Base-by-base conservation (phyloP, 202 grass and related monocot genomes). In the Cymbopogon flexuosus region DNA sequence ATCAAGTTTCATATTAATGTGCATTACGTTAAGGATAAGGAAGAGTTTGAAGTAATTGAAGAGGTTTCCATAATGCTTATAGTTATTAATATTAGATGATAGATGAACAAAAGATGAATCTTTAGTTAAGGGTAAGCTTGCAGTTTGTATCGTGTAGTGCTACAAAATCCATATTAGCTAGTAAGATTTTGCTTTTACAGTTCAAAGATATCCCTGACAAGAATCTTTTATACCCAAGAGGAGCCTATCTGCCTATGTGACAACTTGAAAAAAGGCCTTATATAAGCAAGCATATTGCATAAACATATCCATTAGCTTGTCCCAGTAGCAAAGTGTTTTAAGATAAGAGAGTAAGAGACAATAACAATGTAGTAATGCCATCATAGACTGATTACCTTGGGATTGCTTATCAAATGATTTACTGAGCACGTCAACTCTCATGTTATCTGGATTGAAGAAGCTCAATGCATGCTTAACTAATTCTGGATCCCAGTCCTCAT, bases 391-490 rank as follows among this genome's bases (percentile, higher is more conserved):
- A 29, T 65, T 94, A 98, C 92, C 95, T 94, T 88, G 67, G 60
- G 90, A 94, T 36, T 91, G 75, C 68, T 90, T 92, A 81, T 97
- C 89, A 83, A 97, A 97, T 71, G 89, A 92, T 88, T 82, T 98
- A 63, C 76, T 91, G 51, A 94, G 73, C 42, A 94, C 13, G 70
- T 94, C 95, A 77, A 94, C 80, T 81, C 95, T 94, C 95, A 98
- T 93, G 80, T 94, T 98, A 73, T 94, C 91, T 76, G 94, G 91
- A 58, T 93, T 80, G 75, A 97, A 94, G 87, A 94, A 87, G 65
- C 84, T 90, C 94, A 91, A 83, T 66, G 79, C 68, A 80, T 91
- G 81, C 61, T 94, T 84, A 5, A 94, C 75, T 73, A 98, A 83
- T 43, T 88, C 86, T 6, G 92, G 90, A 80, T 98, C 92, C 95